Evolutionary conservation across 2,329 filamentous ascomycete species (phyloP), one percentile per base, ranked within the genome.

Genomic region (Aspergillus arachidicola): DNA sequence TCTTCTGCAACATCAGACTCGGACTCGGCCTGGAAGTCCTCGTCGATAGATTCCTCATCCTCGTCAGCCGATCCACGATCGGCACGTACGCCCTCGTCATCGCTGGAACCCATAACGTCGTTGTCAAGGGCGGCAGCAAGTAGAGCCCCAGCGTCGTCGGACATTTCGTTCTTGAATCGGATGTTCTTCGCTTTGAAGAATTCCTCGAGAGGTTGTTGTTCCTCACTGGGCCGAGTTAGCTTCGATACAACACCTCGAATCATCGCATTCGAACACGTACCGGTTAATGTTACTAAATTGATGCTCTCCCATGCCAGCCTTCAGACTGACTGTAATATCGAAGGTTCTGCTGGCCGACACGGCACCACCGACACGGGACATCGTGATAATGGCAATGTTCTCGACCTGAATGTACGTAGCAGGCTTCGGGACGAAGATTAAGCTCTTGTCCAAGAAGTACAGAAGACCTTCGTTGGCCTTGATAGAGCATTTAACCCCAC

Each of bases 221-320:
- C 95, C 82, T 99, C 95, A 71, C 85, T 86, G 60, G 63, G 41
- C 19, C 50, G 26, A 43, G 66, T 74, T 66, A 76, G 69, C 73
- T 61, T n/a, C 14, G 6, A 45, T n/a, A 11, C 1, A 19, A 6
- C 2, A 19, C n/a, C 21, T 9, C 11, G 19, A 9, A 30, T 19
- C 10, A 12, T 48, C 45, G 21, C 21, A 38, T 7, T 23, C 3
- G 14, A 23, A 3, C 32, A 14, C 46, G 28, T 76, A 86, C 85
- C 94, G 91, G 78, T 97, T 99, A 79, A 99, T 99, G 83, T 99
- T 99, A 81, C 93, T 97, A 83, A 99, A 99, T 74, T 97, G 94
- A 71, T 94, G 93, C 73, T 96, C 93, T 62, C 91, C 91, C 58
- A 87, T 85, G n/a, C 91, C 92, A 69, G 85, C 88, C 85, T 97